These are phyloP conservation scores for Termitomyces sp. DNA, from an alignment of 768 basidiomycete species.

Conservation along the genomic window DNA sequence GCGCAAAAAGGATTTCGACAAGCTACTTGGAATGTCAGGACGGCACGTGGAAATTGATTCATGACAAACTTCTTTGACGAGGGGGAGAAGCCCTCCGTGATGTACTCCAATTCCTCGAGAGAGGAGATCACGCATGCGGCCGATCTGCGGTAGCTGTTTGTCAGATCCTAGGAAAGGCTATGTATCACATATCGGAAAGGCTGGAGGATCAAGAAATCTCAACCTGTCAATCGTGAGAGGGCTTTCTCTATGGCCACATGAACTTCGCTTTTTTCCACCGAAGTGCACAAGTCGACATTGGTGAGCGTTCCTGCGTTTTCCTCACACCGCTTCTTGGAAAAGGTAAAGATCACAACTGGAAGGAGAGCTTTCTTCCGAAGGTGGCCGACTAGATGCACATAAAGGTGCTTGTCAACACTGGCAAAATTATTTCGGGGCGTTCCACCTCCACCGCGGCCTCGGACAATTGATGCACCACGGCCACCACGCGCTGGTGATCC, in stretches of 20 bases:
- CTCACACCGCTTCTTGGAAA: constrained; percentile 96
- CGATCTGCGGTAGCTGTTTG: constrained; percentile 88
- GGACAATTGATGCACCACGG: constrained; percentile 27
- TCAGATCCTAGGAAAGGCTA: constrained; percentile 62
- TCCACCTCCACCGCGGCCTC: constrained; percentile 38
- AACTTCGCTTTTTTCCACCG: constrained; percentile 94
- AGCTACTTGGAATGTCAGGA: constrained; percentile 43
- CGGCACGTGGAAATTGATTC: constrained; percentile 1
- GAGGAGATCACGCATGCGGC: constrained; percentile 83
- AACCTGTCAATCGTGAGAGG: constrained; percentile 81
- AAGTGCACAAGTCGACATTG: constrained; percentile 81
- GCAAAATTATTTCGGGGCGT: constrained; percentile 54
- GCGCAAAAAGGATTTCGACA: constrained; percentile 93
- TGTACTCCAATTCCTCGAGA: constrained; percentile 95
- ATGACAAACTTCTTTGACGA: constrained; percentile 84
- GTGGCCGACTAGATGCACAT: constrained; percentile 85
- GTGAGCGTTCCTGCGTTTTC: constrained; percentile 90
- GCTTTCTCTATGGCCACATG: constrained; percentile 94
- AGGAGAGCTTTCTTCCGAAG: constrained; percentile 82
- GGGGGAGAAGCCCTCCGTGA: constrained; percentile 92
- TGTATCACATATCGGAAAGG: constrained; percentile 6
- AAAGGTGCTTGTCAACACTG: constrained; percentile 82
- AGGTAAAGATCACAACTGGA: constrained; percentile 94
- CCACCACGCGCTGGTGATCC: constrained; percentile 38
- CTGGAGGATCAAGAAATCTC: neutral